phyloP scores from a whole-genome alignment of 495 filamentous ascomycete species.

The Penicillium ochrochloron region DNA sequence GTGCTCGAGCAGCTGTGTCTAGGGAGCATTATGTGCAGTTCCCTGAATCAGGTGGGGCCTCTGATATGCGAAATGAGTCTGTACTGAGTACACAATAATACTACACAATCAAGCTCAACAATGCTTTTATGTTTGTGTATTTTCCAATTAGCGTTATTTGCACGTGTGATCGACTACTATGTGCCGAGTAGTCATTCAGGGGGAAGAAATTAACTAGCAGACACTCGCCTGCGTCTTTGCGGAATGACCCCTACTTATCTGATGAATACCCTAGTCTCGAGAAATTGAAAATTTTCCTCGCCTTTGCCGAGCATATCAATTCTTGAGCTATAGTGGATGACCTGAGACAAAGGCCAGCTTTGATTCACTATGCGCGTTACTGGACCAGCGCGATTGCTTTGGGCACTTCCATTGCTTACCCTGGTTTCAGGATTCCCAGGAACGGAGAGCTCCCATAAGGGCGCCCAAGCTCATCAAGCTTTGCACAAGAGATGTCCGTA shows the following conservation, averaged over 20 bases:
- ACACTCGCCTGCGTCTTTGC: background rate
- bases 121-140: background rate
- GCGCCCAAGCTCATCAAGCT: constrained; percentile 4
- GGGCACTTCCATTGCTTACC: constrained; percentile 12
- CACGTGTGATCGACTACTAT: constrained; percentile 6
- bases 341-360: background rate
- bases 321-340: background rate
- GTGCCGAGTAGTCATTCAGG: constrained; percentile 23
- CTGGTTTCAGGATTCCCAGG: constrained; percentile 22
- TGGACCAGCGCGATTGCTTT: constrained; percentile 16
- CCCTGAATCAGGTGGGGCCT: background rate
- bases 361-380: constrained; percentile 22
- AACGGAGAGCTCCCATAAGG: constrained; percentile 12
- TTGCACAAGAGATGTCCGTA: constrained; percentile 36
- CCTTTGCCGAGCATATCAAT: background rate
- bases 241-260: background rate
- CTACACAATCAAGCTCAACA: background rate
- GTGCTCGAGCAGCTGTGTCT: background rate
- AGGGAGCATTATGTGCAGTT: background rate
- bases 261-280: background rate
- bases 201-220: constrained; percentile 17
- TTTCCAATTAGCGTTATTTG: background rate
- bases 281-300: background rate
- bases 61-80: background rate
- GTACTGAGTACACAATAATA: background rate